These are phyloP conservation scores for Ogataea trehalophila DNA, from an alignment of 805 yeast species.

Conservation along the genomic window DNA sequence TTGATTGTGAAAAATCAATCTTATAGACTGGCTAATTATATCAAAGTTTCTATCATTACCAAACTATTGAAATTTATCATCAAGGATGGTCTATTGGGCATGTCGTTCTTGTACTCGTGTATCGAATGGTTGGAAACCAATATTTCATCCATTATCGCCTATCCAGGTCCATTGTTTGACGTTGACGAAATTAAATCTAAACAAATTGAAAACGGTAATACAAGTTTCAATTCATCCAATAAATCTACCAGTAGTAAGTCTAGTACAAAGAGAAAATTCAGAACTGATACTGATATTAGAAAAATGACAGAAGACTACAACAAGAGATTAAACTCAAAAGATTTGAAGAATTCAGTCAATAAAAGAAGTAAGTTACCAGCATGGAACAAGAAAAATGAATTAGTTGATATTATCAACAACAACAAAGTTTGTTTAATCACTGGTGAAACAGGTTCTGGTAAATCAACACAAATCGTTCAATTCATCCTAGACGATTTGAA, in stretches of 20 bases:
- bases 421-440: conserved; percentile 75
- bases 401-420: conserved; percentile 50
- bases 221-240: not conserved
- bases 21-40: conserved; percentile 62
- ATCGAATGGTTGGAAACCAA: conserved; percentile 76
- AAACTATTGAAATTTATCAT: conserved; percentile 41
- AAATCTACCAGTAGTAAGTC: not conserved
- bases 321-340: conserved; percentile 27
- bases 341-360: conserved; percentile 33
- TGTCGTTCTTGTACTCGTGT: conserved; percentile 61
- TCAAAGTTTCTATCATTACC: conserved; percentile 52
- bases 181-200: conserved; percentile 1
- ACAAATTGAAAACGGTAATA: not conserved
- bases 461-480: conserved; percentile 92
- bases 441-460: conserved; percentile 98
- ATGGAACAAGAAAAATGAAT: conserved; percentile 58
- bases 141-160: conserved; percentile 48
- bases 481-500: conserved; percentile 71
- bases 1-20: conserved; percentile 37
- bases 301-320: conserved; percentile 33
- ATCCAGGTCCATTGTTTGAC: conserved; percentile 68
- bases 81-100: conserved; percentile 52
- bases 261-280: not conserved
- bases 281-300: conserved; percentile 29
- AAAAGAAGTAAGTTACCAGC: conserved; percentile 71